These are phyloP conservation scores for Starmerella asiatica DNA, from an alignment of 805 yeast species.

Conservation along the genomic window DNA sequence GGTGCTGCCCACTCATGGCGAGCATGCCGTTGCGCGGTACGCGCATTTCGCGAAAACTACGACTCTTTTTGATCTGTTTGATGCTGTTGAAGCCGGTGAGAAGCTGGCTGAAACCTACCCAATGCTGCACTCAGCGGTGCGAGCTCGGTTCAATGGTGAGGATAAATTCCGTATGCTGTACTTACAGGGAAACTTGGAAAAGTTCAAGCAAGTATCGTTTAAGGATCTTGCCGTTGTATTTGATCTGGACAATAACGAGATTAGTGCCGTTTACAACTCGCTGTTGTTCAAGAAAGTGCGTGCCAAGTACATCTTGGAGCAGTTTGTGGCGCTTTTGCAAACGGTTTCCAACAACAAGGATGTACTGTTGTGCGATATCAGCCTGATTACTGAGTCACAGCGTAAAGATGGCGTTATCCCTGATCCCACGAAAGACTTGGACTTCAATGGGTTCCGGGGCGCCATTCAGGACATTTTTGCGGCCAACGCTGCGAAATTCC, in stretches of 20 bases:
- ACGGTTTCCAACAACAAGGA: conserved; percentile 23
- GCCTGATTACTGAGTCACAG: conserved; percentile 59
- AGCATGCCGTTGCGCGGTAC: conserved; percentile 36
- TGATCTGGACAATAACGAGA: conserved; percentile 34
- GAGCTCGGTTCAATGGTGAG: conserved; percentile 32
- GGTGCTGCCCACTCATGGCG: conserved; percentile 29
- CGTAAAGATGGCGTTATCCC: conserved; percentile 41
- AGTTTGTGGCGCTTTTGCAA: conserved; percentile 33
- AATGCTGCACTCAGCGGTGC: conserved; percentile 44
- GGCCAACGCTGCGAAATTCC: conserved; percentile 68
- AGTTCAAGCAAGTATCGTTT: conserved; percentile 21
- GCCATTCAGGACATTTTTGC: conserved; percentile 94
- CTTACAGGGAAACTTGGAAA: conserved; percentile 5
- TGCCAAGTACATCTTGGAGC: conserved; percentile 56
- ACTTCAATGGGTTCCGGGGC: conserved; percentile 85
- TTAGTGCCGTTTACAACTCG: conserved; percentile 51
- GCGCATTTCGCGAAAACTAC: conserved; percentile 34
- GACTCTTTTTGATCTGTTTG: conserved; percentile 39
- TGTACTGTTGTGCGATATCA: conserved; percentile 42
- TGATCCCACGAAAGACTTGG: conserved; percentile 73
- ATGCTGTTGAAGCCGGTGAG: conserved; percentile 32
- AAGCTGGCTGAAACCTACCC: conserved; percentile 25
- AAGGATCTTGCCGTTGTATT: conserved; percentile 35
- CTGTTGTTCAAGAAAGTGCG: conserved; percentile 60
- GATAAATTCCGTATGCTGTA: conserved; percentile 13